Percentiles rank a stretch among this genome's conserved stretches.
phyloP scores from a whole-genome alignment of 2,329 filamentous ascomycete genomes.

The Tympanopsis confertula region DNA sequence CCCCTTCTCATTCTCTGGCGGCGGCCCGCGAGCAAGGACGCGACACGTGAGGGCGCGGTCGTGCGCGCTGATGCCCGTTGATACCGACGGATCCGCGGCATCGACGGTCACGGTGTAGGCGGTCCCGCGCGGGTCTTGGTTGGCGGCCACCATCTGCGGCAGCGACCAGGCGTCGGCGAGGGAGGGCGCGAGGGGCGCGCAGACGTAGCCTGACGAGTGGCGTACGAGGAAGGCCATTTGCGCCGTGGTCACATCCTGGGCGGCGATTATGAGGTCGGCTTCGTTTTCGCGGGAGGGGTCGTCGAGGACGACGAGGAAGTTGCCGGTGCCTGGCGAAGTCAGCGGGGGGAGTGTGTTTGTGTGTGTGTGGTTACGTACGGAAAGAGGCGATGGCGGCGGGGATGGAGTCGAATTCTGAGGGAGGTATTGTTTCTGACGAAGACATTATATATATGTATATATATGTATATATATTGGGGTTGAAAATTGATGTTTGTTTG shows the following conservation, averaged over 20 bases:
- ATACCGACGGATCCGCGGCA: conserved; percentile 58
- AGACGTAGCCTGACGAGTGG: conserved; percentile 81
- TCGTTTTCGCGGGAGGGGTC: conserved; percentile 89
- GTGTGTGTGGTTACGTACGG: conserved; percentile 30
- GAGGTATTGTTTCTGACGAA: conserved; percentile 34
- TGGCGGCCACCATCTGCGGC: conserved; percentile 71
- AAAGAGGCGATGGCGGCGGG: conserved; percentile 53
- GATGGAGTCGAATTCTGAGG: conserved; percentile 50
- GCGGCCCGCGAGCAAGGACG: conserved; percentile 44
- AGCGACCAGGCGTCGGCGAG: conserved; percentile 64
- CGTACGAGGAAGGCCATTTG: conserved; percentile 97
- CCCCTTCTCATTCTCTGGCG: neutral
- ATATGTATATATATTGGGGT: too few relatives aligned
- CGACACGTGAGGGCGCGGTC: conserved; percentile 77
- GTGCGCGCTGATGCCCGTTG: conserved; percentile 81
- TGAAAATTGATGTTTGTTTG: too few relatives aligned
- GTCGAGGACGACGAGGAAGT: conserved; percentile 95
- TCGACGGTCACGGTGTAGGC: conserved; percentile 91
- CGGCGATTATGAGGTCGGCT: conserved; percentile 93
- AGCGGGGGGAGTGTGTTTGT: conserved; percentile 3
- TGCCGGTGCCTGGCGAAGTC: conserved; percentile 48
- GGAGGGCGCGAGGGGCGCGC: conserved; percentile 65
- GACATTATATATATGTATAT: too few relatives aligned
- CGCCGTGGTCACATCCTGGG: conserved; percentile 67
- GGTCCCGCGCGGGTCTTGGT: conserved; percentile 76